Percentiles rank a stretch among this genome's conserved stretches.
Evolutionary conservation across 805 yeast genomes (phyloP).

Genomic region (Tetrapisispora taiwanensis): DNA sequence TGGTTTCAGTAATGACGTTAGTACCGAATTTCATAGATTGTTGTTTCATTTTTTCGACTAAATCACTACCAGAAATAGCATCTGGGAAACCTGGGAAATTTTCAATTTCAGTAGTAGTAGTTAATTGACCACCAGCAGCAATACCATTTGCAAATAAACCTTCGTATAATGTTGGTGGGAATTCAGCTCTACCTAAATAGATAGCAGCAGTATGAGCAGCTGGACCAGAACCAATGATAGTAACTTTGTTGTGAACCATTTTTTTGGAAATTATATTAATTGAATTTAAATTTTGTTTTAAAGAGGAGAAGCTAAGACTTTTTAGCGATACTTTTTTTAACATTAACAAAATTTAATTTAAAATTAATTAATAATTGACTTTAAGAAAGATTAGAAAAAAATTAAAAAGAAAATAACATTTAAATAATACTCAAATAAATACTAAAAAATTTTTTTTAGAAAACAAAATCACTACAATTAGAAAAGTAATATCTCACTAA

Average conservation of each 20-base stretch:
- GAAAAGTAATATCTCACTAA: no score
- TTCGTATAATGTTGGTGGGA: constrained; percentile 86
- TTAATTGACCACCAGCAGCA: constrained; percentile 98
- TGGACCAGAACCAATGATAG: constrained; percentile 95
- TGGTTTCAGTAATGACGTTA: constrained; percentile 88
- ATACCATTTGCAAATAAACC: constrained; percentile 95
- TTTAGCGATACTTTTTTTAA: background rate
- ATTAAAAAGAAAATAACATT: background rate
- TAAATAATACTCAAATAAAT: no score
- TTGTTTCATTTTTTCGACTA: constrained; percentile 90
- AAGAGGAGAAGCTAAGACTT: background rate
- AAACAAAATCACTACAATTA: no score
- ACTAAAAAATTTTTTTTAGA: no score
- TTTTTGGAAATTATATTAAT: background rate
- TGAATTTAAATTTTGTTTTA: background rate
- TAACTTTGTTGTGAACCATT: constrained; percentile 58
- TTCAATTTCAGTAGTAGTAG: constrained; percentile 97
- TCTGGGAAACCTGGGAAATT: constrained; percentile 98
- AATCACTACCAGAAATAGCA: constrained; percentile 75
- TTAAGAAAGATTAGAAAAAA: background rate
- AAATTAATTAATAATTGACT: no score
- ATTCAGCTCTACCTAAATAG: constrained; percentile 92
- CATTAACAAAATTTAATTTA: background rate
- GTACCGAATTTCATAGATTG: constrained; percentile 88
- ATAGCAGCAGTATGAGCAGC: constrained; percentile 99